Evolutionary conservation across 805 yeast species (phyloP).

Genomic region (Saturnispora quitensis): DNA sequence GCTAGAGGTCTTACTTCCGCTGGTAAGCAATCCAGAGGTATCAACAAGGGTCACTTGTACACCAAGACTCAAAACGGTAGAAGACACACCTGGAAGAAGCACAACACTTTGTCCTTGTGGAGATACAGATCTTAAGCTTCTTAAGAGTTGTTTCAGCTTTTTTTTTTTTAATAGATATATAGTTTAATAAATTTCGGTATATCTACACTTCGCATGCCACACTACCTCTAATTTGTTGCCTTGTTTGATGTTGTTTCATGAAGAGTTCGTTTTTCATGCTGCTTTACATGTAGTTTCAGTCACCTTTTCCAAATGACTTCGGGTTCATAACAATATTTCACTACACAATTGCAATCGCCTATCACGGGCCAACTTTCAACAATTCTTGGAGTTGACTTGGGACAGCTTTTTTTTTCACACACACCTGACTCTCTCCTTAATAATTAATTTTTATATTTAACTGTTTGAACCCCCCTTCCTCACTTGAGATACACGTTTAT

Average conservation of each 20-base stretch:
- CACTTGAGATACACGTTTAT: neutral
- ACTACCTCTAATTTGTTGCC: too few relatives aligned
- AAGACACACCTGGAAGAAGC: constrained; percentile 99
- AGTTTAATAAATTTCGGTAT: neutral
- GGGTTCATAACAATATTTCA: too few relatives aligned
- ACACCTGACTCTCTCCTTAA: constrained; percentile 4
- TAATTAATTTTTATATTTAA: neutral
- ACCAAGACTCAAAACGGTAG: constrained; percentile 98
- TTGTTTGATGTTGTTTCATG: too few relatives aligned
- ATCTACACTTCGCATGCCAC: neutral
- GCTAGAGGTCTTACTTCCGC: constrained; percentile 96
- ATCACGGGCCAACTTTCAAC: neutral
- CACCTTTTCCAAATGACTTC: too few relatives aligned
- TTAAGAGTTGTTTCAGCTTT: neutral
- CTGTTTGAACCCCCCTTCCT: neutral
- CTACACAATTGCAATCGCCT: too few relatives aligned
- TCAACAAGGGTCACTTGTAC: constrained; percentile 99
- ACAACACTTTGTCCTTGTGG: constrained; percentile 98
- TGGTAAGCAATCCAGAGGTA: constrained; percentile 99
- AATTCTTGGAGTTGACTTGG: neutral
- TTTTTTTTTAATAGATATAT: neutral
- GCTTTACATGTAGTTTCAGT: too few relatives aligned
- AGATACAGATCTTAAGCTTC: constrained; percentile 82
- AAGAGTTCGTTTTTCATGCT: too few relatives aligned
- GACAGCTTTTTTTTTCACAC: neutral